Evolutionary conservation across 257 asterid genomes (phyloP), one percentile per base, ranked within the genome.

Genomic region (Orobanche coerulescens): DNA sequence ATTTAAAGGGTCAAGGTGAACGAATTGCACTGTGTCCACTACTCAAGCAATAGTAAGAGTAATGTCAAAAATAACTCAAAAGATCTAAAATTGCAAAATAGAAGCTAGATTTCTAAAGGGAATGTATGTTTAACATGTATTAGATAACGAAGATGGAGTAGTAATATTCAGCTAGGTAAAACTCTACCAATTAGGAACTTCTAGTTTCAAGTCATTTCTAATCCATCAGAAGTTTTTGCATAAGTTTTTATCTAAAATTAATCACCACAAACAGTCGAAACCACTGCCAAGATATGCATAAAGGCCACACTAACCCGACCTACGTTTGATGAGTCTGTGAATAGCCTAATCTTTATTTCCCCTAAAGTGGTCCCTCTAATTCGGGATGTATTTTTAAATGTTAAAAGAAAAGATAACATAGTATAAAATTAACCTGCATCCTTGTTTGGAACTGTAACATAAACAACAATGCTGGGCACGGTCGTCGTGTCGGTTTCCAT

Each of bases 391-490:
- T 33, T n/a, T 43, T 28, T 5, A 50, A 1, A 1, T 22, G 46
- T 52, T 6, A 16, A 56, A 10, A 20, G 16, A 5, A 26, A 26
- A 5, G 7, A 31, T 11, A 30, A 23, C n/a, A 52, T 31, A 24
- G 37, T 3, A 12, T n/a, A 49, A 49, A 48, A 25, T 4, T 13
- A 52, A 52, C 58, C 58, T 52, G 58, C 58, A 24, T 52, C 58
- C 39, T 52, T 52, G 37, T 52, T 52, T 26, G 58, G 58, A 52
- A 84, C 97, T 22, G 97, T 93, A 36, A 93, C 99, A 75, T 93
- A 93, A 37, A 89, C 99, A 68, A 93, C 99, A 71, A 93, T 86
- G 76, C 83, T 79, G 68, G 99, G 88, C 30, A 84, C 95, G 23
- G 84, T 84, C 28, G 71, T 77, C 73, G 71, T 73, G 55, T 50